Evolutionary conservation across 176 grass and related monocot genomes (phyloP).

Genomic region (Metroxylon sagu): DNA sequence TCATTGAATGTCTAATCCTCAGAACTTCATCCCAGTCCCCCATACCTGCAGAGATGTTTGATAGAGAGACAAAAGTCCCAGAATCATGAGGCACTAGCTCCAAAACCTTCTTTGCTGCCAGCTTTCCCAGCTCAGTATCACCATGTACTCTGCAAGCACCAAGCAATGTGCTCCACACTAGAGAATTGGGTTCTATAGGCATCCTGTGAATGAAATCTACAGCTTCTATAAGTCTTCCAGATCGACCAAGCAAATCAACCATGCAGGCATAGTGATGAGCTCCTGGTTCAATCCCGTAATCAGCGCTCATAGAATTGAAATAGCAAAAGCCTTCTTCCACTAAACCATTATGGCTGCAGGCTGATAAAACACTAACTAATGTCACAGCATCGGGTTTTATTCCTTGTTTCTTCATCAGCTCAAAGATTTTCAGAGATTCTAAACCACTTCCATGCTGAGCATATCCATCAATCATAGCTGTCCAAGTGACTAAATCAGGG

Average conservation of each 20-base stretch:
- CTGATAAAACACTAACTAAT: slow-evolving; percentile 61
- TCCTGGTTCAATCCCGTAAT: slow-evolving; percentile 43
- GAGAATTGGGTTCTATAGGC: slow-evolving; percentile 46
- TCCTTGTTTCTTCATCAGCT: slow-evolving; percentile 47
- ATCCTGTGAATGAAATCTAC: slow-evolving; percentile 53
- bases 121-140: too few relatives aligned
- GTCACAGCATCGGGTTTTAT: slow-evolving; percentile 49
- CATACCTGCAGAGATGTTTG: too few relatives aligned
- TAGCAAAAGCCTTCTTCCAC: slow-evolving; percentile 47
- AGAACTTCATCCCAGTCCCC: too few relatives aligned
- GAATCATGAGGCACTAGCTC: too few relatives aligned
- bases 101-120: too few relatives aligned
- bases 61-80: too few relatives aligned
- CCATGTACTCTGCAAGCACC: slow-evolving; percentile 30
- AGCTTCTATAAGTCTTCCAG: slow-evolving; percentile 52
- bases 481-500: slow-evolving; percentile 68
- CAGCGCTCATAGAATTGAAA: slow-evolving; percentile 59
- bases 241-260: slow-evolving; percentile 69
- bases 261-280: slow-evolving; percentile 65
- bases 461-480: slow-evolving; percentile 72
- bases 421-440: slow-evolving; percentile 51
- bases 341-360: slow-evolving; percentile 60
- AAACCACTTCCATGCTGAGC: slow-evolving; percentile 58
- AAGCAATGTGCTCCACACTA: slow-evolving; percentile 68
- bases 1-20: too few relatives aligned